Evolutionary conservation across 805 yeast species (phyloP), one percentile per base, ranked within the genome.

Genomic region (Wickerhamiella sorbophila): DNA sequence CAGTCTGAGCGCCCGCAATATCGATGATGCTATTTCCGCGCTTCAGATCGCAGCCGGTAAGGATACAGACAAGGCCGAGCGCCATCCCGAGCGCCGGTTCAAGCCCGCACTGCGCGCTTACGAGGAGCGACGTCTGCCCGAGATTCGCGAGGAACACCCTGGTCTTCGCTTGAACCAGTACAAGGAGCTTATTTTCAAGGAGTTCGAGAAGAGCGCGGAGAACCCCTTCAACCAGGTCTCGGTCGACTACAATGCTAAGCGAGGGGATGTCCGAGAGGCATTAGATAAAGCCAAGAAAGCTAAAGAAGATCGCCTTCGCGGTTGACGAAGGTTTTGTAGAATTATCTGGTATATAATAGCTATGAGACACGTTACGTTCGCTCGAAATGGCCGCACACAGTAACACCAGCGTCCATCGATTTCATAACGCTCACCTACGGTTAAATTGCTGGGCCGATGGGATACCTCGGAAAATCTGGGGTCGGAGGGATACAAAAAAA

Each of bases 1-100:
- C 37, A 48, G 40, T 26, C 71, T 80, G 56, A 66, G 67, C 53
- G 94, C 93, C 4, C 67, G 74, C 48, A 87, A 87, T 55, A 67
- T 83, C 36, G 93, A 83, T 48, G 73, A 72, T 53, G 91, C 88
- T 2, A 64, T 83, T 47, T 84, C 81, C 41, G 93, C 93, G 3
- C 67, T 83, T 54, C 69, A 82, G 4, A 66, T 83, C 59, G 71
- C 86, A 10, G 71, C 65, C 36, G 77, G 78, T 26, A 60, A 64
- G 33, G 63, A 62, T 46, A 8, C 47, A 15, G 55, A 49, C 33
- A 55, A 52, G 46, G 66, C 83, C 40, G 94, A 83, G 46, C 75
- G 85, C 59, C 94, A 83, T 52, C 94, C 94, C 8, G 94, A 83
- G 65, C 74, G 93, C 62, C 72, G 94, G 56, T 80, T 78, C 61